Evolutionary conservation across 306 rosid species (phyloP).

Genomic region (Gastrolobium villosum): DNA sequence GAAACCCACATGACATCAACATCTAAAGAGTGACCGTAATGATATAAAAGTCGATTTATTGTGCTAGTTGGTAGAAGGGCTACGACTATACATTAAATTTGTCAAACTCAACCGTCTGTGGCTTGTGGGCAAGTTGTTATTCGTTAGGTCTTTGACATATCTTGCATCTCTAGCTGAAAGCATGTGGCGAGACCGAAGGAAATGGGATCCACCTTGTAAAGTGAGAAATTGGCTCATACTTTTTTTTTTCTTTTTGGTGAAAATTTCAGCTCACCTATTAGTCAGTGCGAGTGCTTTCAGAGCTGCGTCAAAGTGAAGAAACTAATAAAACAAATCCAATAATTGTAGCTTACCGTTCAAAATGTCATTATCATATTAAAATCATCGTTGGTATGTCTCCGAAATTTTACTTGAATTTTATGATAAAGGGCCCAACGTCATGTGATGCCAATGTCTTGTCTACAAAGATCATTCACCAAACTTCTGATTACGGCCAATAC

Average conservation of each 20-base stretch:
- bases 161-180: slow-evolving; percentile 40
- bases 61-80: slow-evolving; percentile 26
- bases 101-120: slow-evolving; percentile 5
- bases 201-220: not conserved
- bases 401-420: slow-evolving; percentile 25
- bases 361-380: slow-evolving; percentile 46
- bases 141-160: slow-evolving; percentile 22
- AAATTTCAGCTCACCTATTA: not conserved
- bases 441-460: slow-evolving; percentile 41
- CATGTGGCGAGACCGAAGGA: slow-evolving; percentile 23
- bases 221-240: not conserved
- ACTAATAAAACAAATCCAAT: slow-evolving; percentile 10
- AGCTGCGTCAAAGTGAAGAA: slow-evolving; percentile 47
- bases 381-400: slow-evolving; percentile 27
- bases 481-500: slow-evolving; percentile 4
- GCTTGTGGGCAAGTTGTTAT: not conserved
- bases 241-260: not conserved
- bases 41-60: slow-evolving; percentile 18
- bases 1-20: slow-evolving; percentile 14
- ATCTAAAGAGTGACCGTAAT: not conserved
- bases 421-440: slow-evolving; percentile 40
- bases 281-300: not conserved
- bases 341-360: slow-evolving; percentile 41
- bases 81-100: slow-evolving; percentile 10
- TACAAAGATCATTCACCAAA: slow-evolving; percentile 38